Evolutionary conservation across 805 yeast genomes (phyloP).

Genomic region (Candida nitratophila): DNA sequence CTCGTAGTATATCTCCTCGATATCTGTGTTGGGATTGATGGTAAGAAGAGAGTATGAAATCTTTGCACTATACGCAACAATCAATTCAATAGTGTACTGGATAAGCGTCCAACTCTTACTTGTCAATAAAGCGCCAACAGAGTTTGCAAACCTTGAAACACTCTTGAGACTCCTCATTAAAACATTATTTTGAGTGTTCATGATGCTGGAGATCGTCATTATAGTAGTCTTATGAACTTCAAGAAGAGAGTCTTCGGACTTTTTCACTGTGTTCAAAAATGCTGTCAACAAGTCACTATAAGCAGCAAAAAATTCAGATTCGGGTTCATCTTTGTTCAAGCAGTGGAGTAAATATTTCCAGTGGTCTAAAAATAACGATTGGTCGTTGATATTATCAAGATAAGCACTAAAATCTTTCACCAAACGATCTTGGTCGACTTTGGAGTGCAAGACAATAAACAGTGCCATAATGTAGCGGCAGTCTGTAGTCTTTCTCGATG

Average conservation of each 20-base stretch:
- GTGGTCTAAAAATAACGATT: constrained; percentile 1
- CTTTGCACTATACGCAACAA: constrained; percentile 16
- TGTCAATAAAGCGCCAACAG: constrained; percentile 36
- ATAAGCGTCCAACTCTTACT: constrained; percentile 51
- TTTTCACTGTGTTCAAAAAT: constrained; percentile 4
- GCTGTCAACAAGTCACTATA: constrained; percentile 3
- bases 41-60: constrained; percentile 6
- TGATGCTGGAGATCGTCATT: constrained; percentile 24
- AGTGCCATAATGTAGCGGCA: not conserved
- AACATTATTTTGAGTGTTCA: constrained; percentile 1
- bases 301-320: not conserved
- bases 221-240: constrained; percentile 18
- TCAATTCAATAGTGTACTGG: constrained; percentile 59
- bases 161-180: constrained; percentile 2
- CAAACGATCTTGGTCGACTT: not conserved
- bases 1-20: constrained; percentile 27
- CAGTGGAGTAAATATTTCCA: constrained; percentile 8
- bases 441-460: not conserved
- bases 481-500: not conserved
- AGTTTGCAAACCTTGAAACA: constrained; percentile 13
- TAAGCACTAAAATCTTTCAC: not conserved
- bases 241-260: constrained; percentile 2
- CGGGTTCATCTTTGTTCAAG: not conserved
- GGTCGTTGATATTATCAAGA: constrained; percentile 3
- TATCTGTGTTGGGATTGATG: not conserved